Evolutionary conservation across 768 basidiomycete species (phyloP).

Genomic region (Piloderma croceum): DNA sequence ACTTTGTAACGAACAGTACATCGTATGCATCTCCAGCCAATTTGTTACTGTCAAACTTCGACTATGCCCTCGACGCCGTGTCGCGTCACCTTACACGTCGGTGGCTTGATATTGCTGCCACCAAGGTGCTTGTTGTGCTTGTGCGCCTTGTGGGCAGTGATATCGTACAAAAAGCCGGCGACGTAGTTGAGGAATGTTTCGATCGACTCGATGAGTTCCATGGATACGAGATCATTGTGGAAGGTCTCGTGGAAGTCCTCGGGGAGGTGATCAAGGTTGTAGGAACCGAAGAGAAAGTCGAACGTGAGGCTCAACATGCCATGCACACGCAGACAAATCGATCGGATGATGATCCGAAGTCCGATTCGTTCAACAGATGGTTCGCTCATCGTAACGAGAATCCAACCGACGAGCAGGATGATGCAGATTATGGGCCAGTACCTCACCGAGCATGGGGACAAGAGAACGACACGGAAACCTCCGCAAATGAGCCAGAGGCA

Average conservation of each 20-base stretch:
- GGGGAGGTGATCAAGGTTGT: slow-evolving; percentile 80
- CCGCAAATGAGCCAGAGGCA: slow-evolving; percentile 19
- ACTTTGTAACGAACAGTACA: slow-evolving; percentile 63
- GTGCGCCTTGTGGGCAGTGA: slow-evolving; percentile 82
- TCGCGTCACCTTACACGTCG: slow-evolving; percentile 75
- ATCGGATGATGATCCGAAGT: slow-evolving; percentile 25
- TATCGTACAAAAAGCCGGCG: slow-evolving; percentile 84
- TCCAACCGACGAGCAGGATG: slow-evolving; percentile 31
- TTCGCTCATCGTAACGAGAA: slow-evolving; percentile 43
- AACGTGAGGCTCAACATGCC: slow-evolving; percentile 11
- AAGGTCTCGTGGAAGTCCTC: slow-evolving; percentile 83
- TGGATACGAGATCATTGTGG: slow-evolving; percentile 82
- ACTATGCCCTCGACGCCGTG: slow-evolving; percentile 90
- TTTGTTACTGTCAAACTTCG: slow-evolving; percentile 88
- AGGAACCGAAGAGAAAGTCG: slow-evolving; percentile 42
- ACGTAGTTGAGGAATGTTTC: slow-evolving; percentile 96
- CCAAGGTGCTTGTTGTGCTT: slow-evolving; percentile 80
- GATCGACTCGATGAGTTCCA: slow-evolving; percentile 95
- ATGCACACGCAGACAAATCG: slow-evolving; percentile 16
- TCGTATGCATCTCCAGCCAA: slow-evolving; percentile 89
- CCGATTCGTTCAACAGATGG: slow-evolving; percentile 63
- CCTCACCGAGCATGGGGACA: slow-evolving; percentile 56
- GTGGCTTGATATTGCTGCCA: slow-evolving; percentile 83
- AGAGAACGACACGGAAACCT: slow-evolving; percentile 17
- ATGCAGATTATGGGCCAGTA: slow-evolving; percentile 51